phyloP scores from a whole-genome alignment of 345 rosid genomes.

The Populus euphratica region DNA sequence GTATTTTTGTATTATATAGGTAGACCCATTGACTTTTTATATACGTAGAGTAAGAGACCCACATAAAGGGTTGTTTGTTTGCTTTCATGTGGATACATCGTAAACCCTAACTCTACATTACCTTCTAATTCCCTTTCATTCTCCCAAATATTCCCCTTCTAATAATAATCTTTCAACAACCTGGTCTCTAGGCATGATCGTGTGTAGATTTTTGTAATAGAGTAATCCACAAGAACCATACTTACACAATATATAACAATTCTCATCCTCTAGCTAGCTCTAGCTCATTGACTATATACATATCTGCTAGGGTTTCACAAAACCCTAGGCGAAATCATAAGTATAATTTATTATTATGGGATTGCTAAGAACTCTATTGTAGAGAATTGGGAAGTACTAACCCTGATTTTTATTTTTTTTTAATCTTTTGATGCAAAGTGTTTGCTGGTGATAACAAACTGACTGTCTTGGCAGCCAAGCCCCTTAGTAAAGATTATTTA shows the following conservation, averaged over 20 bases:
- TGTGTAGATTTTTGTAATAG: slow-evolving; percentile 26
- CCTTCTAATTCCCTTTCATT: slow-evolving; percentile 59
- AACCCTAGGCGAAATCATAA: slow-evolving; percentile 43
- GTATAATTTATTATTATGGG: slow-evolving; percentile 9
- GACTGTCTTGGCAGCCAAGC: background rate
- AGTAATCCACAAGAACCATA: slow-evolving; percentile 14
- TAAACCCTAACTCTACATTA: slow-evolving; percentile 41
- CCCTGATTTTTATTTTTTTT: background rate
- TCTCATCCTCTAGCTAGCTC: background rate
- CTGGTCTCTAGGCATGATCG: slow-evolving; percentile 22
- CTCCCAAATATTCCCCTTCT: slow-evolving; percentile 67
- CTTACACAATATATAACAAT: background rate
- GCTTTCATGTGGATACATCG: slow-evolving; percentile 40
- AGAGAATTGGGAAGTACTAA: slow-evolving; percentile 10
- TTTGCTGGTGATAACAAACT: slow-evolving; percentile 1
- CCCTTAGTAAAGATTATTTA: background rate
- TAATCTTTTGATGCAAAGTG: slow-evolving; percentile 6
- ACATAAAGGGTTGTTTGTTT: slow-evolving; percentile 47
- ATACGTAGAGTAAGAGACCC: slow-evolving; percentile 16
- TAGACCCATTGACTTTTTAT: slow-evolving; percentile 31
- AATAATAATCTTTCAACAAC: slow-evolving; percentile 25
- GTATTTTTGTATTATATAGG: background rate
- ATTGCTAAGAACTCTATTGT: background rate
- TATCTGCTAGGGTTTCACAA: slow-evolving; percentile 13
- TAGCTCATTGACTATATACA: slow-evolving; percentile 10